A percentile compares a stretch with the other conserved stretches of the same genome.
Conservation (phyloP, 805 yeast genomes). For the Candida hungchunana region DNA sequence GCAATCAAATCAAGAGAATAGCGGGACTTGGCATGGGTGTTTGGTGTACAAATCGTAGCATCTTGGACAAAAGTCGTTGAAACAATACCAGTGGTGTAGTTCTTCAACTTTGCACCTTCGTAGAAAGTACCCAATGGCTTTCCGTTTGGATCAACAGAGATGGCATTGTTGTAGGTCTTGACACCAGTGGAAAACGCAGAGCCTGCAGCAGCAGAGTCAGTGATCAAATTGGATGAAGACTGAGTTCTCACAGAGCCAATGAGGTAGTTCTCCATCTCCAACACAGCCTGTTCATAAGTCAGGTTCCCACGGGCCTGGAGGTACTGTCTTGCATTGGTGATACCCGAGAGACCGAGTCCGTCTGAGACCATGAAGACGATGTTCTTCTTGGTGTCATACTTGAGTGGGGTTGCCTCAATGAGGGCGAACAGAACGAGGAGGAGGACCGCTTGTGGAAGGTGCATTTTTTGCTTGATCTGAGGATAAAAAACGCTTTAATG, state of each 20-base stretch:
- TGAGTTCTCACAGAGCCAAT: constrained; percentile 86
- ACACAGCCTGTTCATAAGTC: constrained; percentile 49
- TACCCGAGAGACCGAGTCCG: constrained; percentile 88
- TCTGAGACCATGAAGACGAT: constrained; percentile 86
- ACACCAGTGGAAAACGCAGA: constrained; percentile 82
- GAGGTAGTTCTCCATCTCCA: constrained; percentile 61
- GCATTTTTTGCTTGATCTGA: constrained; percentile 19
- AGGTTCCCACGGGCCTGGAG: constrained; percentile 48
- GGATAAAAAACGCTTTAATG: no score
- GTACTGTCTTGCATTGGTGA: constrained; percentile 74
- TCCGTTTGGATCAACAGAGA: constrained; percentile 69
- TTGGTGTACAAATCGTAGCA: constrained; percentile 90
- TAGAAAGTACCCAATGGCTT: constrained; percentile 79
- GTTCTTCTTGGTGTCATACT: constrained; percentile 50
- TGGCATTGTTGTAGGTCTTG: constrained; percentile 87
- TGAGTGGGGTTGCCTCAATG: constrained; percentile 23
- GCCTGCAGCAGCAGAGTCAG: constrained; percentile 97
- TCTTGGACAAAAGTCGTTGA: constrained; percentile 90
- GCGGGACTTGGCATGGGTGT: constrained; percentile 71
- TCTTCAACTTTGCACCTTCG: constrained; percentile 79
- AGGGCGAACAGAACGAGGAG: constrained; percentile 21
- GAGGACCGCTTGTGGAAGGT: constrained; percentile 22
- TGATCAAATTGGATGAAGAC: constrained; percentile 67
- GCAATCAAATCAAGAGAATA: constrained; percentile 79
- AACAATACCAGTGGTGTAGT: constrained; percentile 81